Conservation (phyloP, 352 stramenopile species). For the Phytophthora syringae region DNA sequence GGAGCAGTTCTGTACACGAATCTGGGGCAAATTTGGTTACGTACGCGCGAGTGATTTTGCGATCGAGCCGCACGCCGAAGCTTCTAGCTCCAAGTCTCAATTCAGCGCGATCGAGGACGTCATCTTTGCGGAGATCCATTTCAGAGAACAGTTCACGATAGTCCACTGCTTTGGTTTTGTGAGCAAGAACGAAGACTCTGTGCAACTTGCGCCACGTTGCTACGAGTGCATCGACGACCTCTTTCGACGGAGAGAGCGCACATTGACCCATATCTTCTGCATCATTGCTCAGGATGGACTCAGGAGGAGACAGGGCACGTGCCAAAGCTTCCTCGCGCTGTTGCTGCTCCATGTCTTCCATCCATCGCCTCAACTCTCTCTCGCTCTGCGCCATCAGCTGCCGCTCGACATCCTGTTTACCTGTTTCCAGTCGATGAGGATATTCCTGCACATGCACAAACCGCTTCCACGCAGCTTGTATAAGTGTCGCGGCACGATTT, state of each 20-base stretch:
- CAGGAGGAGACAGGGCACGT: slow-evolving; percentile 2
- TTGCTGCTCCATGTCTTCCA: slow-evolving; percentile 19
- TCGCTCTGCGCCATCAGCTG: slow-evolving; percentile 48
- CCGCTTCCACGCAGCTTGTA: slow-evolving; percentile 46
- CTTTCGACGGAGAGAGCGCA: slow-evolving; percentile 25
- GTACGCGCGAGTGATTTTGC: slow-evolving; percentile 68
- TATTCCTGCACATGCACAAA: slow-evolving; percentile 32
- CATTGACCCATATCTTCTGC: not conserved
- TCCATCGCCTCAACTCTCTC: slow-evolving; percentile 27
- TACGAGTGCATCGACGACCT: slow-evolving; percentile 51
- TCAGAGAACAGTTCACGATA: slow-evolving; percentile 46
- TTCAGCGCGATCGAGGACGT: slow-evolving; percentile 68
- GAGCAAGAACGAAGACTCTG: slow-evolving; percentile 49
- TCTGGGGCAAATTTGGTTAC: not conserved
- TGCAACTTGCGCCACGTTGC: slow-evolving; percentile 58
- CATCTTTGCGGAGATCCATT: slow-evolving; percentile 58
- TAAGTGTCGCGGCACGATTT: slow-evolving; percentile 19
- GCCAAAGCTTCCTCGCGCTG: slow-evolving; percentile 2
- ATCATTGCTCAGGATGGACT: slow-evolving; percentile 12
- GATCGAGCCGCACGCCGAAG: slow-evolving; percentile 65
- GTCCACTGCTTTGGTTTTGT: slow-evolving; percentile 25
- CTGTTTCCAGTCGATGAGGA: slow-evolving; percentile 25
- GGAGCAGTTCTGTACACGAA: not conserved
- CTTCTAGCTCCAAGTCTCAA: slow-evolving; percentile 54
- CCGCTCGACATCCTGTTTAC: slow-evolving; percentile 21